Conservation (phyloP, 352 stramenopile genomes). For the Pythium rishiriense region DNA sequence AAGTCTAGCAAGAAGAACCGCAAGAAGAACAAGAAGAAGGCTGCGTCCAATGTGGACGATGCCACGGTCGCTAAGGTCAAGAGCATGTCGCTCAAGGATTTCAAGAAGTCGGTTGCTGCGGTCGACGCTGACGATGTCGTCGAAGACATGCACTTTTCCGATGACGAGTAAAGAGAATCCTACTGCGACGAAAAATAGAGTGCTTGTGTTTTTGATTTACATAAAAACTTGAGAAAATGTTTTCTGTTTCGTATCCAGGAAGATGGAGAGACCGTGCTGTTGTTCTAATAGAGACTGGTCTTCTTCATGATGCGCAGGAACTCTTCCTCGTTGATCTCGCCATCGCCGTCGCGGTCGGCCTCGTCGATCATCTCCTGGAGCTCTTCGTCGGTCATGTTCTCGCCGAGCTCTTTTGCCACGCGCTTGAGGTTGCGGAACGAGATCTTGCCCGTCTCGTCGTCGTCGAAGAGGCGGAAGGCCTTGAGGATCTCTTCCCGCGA, state of each 20-base stretch:
- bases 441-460: conserved; percentile 97
- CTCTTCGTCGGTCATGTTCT: conserved; percentile 97
- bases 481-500: conserved; percentile 97
- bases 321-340: conserved; percentile 96
- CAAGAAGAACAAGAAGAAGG: conserved; percentile 39
- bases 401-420: conserved; percentile 96
- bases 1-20: conserved; percentile 44
- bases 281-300: conserved; percentile 84
- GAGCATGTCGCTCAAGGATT: conserved; percentile 82
- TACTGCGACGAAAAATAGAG: conserved; percentile 7
- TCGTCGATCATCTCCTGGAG: conserved; percentile 98
- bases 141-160: conserved; percentile 78
- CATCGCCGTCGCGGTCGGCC: conserved; percentile 94
- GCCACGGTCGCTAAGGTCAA: conserved; percentile 75
- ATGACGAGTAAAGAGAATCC: conserved; percentile 54
- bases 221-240: conserved; percentile 5
- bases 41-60: conserved; percentile 41
- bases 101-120: conserved; percentile 70
- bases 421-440: conserved; percentile 96
- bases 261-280: too few species aligned
- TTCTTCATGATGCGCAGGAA: conserved; percentile 98
- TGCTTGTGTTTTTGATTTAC: conserved; percentile 14
- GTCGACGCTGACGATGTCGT: conserved; percentile 77
- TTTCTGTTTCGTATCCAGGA: too few species aligned
- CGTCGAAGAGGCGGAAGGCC: conserved; percentile 97